Evolutionary conservation across 2,329 filamentous ascomycete genomes (phyloP).

Genomic region (Cyclaneusma minus): DNA sequence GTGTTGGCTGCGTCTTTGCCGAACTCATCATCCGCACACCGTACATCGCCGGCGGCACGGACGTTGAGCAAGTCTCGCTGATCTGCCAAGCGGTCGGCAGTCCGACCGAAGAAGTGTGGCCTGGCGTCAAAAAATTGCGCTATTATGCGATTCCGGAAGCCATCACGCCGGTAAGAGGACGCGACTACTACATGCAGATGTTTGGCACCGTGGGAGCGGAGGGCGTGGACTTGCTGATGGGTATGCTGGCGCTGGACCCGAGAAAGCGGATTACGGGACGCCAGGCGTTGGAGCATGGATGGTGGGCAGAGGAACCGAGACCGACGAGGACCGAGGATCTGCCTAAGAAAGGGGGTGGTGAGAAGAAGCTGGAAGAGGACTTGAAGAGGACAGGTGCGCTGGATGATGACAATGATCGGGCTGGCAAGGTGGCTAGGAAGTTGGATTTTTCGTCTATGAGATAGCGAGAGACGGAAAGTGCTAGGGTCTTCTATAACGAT

Average conservation of each 20-base stretch:
- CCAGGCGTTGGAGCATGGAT: conserved; percentile 66
- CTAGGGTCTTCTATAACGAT: too few relatives aligned
- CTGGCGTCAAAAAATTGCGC: conserved; percentile 67
- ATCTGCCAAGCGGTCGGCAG: conserved; percentile 80
- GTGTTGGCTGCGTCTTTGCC: conserved; percentile 80
- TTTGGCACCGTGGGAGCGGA: conserved; percentile 70
- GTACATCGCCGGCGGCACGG: conserved; percentile 69
- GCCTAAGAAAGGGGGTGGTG: conserved; percentile 58
- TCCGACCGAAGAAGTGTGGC: conserved; percentile 90
- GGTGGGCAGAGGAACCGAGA: conserved; percentile 72
- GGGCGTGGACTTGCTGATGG: conserved; percentile 78
- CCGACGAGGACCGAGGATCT: conserved; percentile 72
- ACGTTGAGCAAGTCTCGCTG: conserved; percentile 72
- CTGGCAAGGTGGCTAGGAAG: conserved; percentile 36
- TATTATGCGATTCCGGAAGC: conserved; percentile 59
- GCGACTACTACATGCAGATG: conserved; percentile 56
- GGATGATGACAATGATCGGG: conserved; percentile 49
- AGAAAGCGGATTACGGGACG: conserved; percentile 63
- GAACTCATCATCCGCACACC: conserved; percentile 74
- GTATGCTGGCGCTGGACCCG: conserved; percentile 77
- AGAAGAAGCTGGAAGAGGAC: conserved; percentile 67
- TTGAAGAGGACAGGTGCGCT: conserved; percentile 62
- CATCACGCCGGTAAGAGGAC: conserved; percentile 40
- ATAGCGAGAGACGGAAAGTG: too few relatives aligned
- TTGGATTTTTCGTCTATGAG: conserved; percentile 17